Percentiles rank a stretch among this genome's conserved stretches.
Conservation (phyloP, 306 rosid species). For the Albizia julibrissin region DNA sequence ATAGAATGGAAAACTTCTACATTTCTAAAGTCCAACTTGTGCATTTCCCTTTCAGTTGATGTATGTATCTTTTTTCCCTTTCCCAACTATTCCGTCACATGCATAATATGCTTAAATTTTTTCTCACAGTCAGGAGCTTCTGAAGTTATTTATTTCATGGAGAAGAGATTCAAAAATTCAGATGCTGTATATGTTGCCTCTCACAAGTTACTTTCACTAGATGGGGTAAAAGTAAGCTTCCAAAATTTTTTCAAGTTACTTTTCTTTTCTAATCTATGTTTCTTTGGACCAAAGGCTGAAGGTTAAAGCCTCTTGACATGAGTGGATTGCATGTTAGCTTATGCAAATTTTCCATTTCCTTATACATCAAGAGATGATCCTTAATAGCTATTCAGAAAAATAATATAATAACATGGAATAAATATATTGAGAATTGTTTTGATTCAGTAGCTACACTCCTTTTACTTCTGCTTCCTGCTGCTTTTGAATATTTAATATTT, state of each 20-base stretch:
- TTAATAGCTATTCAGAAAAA: too few species aligned
- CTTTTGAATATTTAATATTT: too few species aligned
- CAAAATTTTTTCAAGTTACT: slow-evolving; percentile 6
- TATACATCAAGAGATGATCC: too few species aligned
- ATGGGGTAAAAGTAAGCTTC: slow-evolving; percentile 78
- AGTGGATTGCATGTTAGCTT: too few species aligned
- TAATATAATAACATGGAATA: too few species aligned
- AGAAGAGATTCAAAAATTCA: slow-evolving; percentile 70
- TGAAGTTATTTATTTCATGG: slow-evolving; percentile 81
- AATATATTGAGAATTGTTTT: too few species aligned
- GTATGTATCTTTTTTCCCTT: neutral
- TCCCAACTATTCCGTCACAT: neutral
- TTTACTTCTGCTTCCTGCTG: too few species aligned
- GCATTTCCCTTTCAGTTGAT: neutral
- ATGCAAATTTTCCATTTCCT: too few species aligned
- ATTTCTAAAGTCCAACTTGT: neutral
- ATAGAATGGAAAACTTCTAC: neutral
- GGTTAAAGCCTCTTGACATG: too few species aligned
- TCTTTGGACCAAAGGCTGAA: too few species aligned
- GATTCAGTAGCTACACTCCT: too few species aligned
- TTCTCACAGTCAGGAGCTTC: slow-evolving; percentile 79
- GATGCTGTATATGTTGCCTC: slow-evolving; percentile 69
- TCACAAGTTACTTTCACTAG: slow-evolving; percentile 79
- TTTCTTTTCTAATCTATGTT: too few species aligned
- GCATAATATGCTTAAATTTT: slow-evolving; percentile 23